These are phyloP conservation scores for Rhizopogon rudus DNA, from an alignment of 768 basidiomycete species.

Conservation along the genomic window DNA sequence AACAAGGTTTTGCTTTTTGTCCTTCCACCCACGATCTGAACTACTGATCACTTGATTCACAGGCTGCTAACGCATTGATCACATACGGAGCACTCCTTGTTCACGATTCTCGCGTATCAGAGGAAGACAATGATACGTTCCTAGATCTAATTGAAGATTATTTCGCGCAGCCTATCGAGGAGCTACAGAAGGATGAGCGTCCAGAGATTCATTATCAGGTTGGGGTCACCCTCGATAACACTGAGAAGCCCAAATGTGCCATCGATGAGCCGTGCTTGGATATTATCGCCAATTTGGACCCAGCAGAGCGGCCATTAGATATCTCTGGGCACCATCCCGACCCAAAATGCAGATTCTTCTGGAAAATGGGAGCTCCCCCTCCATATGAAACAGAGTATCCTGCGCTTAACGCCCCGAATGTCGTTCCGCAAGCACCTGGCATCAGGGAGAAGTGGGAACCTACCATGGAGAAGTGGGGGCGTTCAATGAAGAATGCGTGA, in stretches of 20 bases:
- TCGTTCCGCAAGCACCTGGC: constrained; percentile 59
- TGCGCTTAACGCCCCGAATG: constrained; percentile 72
- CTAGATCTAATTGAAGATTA: constrained; percentile 93
- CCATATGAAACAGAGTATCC: constrained; percentile 81
- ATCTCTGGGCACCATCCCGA: constrained; percentile 76
- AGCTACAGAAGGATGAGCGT: constrained; percentile 70
- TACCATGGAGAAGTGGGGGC: constrained; percentile 84
- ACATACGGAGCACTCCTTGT: constrained; percentile 83
- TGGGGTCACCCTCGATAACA: constrained; percentile 94
- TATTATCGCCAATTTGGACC: constrained; percentile 74
- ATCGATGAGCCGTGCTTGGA: constrained; percentile 77
- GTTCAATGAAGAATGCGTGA: constrained; percentile 82
- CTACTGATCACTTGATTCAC: neutral
- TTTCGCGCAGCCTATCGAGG: constrained; percentile 65
- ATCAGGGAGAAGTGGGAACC: constrained; percentile 63
- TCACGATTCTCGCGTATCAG: constrained; percentile 79
- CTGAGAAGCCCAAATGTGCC: constrained; percentile 87
- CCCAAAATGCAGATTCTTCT: constrained; percentile 94
- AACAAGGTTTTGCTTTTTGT: constrained; percentile 40
- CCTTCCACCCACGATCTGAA: constrained; percentile 1
- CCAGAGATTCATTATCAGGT: constrained; percentile 90
- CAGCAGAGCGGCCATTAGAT: constrained; percentile 81
- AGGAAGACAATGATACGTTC: constrained; percentile 76
- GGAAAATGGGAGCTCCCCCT: constrained; percentile 71
- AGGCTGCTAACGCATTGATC: constrained; percentile 82